These are phyloP conservation scores for Codiaeum variegatum DNA, from an alignment of 441 rosid genomes.

Conservation along the genomic window DNA sequence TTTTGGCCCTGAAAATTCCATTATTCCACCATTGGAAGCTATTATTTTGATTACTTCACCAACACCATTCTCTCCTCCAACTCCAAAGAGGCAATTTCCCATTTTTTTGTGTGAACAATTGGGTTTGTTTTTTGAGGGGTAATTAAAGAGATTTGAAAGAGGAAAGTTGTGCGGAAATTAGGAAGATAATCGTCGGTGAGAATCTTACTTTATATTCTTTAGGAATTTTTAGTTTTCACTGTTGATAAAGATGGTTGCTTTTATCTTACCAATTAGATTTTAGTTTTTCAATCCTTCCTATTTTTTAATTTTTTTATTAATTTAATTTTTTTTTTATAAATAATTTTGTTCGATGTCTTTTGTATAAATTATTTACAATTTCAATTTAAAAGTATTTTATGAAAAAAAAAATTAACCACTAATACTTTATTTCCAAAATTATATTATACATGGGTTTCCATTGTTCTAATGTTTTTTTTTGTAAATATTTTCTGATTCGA, in stretches of 20 bases:
- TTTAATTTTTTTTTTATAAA: too few relatives aligned
- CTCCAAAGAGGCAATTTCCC: constrained; percentile 87
- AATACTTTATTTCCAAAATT: too few relatives aligned
- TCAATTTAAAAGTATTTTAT: too few relatives aligned
- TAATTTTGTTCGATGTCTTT: too few relatives aligned
- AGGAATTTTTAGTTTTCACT: constrained; percentile 6
- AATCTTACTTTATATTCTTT: constrained; percentile 24
- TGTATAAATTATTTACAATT: too few relatives aligned
- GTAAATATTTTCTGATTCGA: too few relatives aligned
- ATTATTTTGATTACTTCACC: constrained; percentile 45
- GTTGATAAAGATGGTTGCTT: not conserved
- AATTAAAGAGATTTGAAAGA: not conserved
- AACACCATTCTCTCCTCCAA: constrained; percentile 29
- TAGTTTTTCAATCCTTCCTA: too few relatives aligned
- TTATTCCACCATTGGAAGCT: constrained; percentile 51
- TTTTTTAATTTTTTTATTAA: too few relatives aligned
- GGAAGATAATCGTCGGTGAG: constrained; percentile 27
- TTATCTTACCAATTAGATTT: too few relatives aligned
- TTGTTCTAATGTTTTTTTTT: too few relatives aligned
- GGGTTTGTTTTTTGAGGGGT: not conserved
- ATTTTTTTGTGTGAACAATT: constrained; percentile 21
- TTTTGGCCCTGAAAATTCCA: constrained; percentile 53
- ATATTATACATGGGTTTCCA: too few relatives aligned
- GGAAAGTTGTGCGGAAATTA: constrained; percentile 1
- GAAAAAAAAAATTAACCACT: too few relatives aligned